phyloP scores from a whole-genome alignment of 495 filamentous ascomycete species.

The Lichenothelia convexa region DNA sequence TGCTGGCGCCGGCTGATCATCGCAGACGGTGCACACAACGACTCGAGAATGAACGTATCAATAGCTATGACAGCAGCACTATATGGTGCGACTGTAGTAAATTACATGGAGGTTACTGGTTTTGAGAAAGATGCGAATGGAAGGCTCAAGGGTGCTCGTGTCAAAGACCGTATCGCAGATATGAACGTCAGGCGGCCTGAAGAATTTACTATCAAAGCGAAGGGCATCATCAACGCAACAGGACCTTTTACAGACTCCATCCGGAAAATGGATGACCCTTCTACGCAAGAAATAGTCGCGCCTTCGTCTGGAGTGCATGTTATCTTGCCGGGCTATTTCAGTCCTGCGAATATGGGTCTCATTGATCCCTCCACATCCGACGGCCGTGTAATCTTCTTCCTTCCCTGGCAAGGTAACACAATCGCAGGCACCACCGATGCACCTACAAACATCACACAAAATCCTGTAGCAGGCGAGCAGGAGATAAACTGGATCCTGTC shows the following conservation, averaged over 20 bases:
- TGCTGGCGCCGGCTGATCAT: conserved; percentile 3
- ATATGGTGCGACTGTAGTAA: conserved; percentile 82
- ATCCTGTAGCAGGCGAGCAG: conserved; percentile 75
- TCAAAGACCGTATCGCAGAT: conserved; percentile 56
- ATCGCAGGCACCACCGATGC: conserved; percentile 95
- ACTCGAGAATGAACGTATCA: conserved; percentile 96
- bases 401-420: conserved; percentile 98
- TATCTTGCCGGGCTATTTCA: conserved; percentile 89
- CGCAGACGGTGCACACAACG: conserved; percentile 83
- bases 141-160: conserved; percentile 56
- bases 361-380: conserved; percentile 92
- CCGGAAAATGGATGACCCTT: conserved; percentile 69
- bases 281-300: conserved; percentile 70
- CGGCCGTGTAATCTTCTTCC: conserved; percentile 95
- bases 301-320: conserved; percentile 90
- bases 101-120: conserved; percentile 76
- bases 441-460: conserved; percentile 58
- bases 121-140: conserved; percentile 67
- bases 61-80: conserved; percentile 89
- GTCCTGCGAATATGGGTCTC: conserved; percentile 84
- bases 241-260: conserved; percentile 91
- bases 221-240: conserved; percentile 87
- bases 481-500: conserved; percentile 95
- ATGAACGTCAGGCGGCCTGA: conserved; percentile 33
- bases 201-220: conserved; percentile 63